Evolutionary conservation across 2,329 filamentous ascomycete species (phyloP).

Genomic region (Cercospora zeina): DNA sequence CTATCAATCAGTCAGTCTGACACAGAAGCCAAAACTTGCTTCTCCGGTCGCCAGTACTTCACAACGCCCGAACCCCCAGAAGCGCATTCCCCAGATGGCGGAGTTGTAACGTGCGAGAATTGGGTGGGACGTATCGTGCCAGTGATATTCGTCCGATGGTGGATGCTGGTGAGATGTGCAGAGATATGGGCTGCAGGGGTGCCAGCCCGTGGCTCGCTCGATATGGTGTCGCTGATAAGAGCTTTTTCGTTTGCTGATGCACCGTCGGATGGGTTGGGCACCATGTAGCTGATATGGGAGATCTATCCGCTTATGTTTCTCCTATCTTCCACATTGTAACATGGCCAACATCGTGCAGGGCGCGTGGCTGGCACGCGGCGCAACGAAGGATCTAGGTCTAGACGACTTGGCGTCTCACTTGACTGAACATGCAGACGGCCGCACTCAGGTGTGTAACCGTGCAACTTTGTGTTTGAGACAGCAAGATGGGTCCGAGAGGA

Average conservation of each 20-base stretch:
- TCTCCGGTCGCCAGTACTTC: constrained; percentile 27
- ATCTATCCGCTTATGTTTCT: neutral
- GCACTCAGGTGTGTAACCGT: neutral
- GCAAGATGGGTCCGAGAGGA: neutral
- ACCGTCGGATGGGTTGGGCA: neutral
- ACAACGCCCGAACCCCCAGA: constrained; percentile 17
- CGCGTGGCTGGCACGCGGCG: neutral
- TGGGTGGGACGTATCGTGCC: neutral
- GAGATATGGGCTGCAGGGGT: constrained; percentile 7
- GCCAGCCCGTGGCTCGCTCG: neutral
- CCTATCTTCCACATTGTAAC: neutral
- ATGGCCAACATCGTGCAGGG: neutral
- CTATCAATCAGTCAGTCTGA: neutral
- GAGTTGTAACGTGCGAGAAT: constrained; percentile 19
- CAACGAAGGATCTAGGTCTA: neutral
- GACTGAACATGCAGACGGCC: neutral
- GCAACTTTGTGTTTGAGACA: neutral
- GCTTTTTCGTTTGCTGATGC: neutral
- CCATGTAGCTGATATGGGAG: neutral
- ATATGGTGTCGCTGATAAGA: constrained; percentile 5
- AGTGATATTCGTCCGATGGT: neutral
- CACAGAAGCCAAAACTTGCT: constrained; percentile 16
- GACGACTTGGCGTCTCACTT: constrained; percentile 5
- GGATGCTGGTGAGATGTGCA: neutral
- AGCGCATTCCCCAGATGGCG: constrained; percentile 26